These are phyloP conservation scores for Simplicillium sp. DNA, from an alignment of 2,329 filamentous ascomycete species.

Conservation along the genomic window DNA sequence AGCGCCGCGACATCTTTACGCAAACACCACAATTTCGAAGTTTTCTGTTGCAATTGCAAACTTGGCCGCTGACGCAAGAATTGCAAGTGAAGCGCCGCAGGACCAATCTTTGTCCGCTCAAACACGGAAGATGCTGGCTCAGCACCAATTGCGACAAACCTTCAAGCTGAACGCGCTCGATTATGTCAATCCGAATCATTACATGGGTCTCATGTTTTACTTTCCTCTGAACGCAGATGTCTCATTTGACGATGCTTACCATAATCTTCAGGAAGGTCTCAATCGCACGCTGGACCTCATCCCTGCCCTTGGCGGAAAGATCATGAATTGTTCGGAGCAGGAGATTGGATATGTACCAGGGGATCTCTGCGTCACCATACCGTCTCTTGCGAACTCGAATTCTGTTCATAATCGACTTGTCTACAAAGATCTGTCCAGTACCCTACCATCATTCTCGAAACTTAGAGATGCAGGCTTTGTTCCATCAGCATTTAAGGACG, in stretches of 20 bases:
- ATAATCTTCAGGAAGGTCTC: constrained; percentile 21
- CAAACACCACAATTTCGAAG: constrained; percentile 16
- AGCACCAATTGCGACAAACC: constrained; percentile 16
- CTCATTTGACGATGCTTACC: constrained; percentile 18
- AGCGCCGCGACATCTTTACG: constrained; percentile 23
- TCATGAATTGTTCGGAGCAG: constrained; percentile 18
- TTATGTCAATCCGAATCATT: constrained; percentile 19
- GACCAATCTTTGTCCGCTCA: neutral
- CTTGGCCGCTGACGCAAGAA: constrained; percentile 8
- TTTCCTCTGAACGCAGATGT: constrained; percentile 18
- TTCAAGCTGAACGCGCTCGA: constrained; percentile 21
- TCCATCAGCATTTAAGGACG: constrained; percentile 16
- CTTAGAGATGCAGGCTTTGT: constrained; percentile 15
- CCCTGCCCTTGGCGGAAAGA: constrained; percentile 23
- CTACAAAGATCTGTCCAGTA: constrained; percentile 16
- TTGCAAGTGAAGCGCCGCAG: constrained; percentile 17
- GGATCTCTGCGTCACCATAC: constrained; percentile 13
- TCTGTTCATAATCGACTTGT: constrained; percentile 8
- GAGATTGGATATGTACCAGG: constrained; percentile 15
- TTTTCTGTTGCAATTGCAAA: constrained; percentile 15
- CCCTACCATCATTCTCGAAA: constrained; percentile 15
- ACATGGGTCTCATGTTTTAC: constrained; percentile 22
- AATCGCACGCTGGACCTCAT: constrained; percentile 22
- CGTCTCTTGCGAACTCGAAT: constrained; percentile 6
- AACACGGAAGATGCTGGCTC: constrained; percentile 9